Percentiles rank a stretch among this genome's conserved stretches.
Conservation (phyloP, 805 yeast genomes). For the Priceomyces melissophilus region DNA sequence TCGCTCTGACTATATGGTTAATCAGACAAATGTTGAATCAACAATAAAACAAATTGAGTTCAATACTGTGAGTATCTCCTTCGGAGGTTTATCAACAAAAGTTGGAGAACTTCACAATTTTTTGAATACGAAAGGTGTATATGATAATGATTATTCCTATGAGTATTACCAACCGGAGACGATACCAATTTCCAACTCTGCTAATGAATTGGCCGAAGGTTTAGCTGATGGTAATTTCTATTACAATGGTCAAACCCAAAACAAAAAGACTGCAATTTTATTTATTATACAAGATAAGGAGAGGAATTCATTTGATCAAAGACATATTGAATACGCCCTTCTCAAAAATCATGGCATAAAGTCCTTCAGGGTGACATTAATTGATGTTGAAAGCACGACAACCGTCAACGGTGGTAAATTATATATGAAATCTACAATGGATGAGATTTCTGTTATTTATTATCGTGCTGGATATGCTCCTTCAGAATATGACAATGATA, state of each 20-base stretch:
- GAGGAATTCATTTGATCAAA: constrained; percentile 88
- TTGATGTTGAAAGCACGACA: constrained; percentile 48
- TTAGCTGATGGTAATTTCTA: constrained; percentile 61
- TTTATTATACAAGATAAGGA: constrained; percentile 84
- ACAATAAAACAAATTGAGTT: constrained; percentile 90
- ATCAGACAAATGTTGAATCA: constrained; percentile 23
- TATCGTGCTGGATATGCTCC: constrained; percentile 90
- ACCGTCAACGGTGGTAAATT: constrained; percentile 45
- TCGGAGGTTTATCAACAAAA: constrained; percentile 83
- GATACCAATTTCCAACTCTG: constrained; percentile 69
- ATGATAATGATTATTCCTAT: constrained; percentile 40
- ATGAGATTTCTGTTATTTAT: constrained; percentile 84
- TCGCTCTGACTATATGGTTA: constrained; percentile 80
- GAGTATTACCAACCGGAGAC: constrained; percentile 44
- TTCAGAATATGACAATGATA: constrained; percentile 56
- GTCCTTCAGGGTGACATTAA: constrained; percentile 65
- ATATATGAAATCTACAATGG: constrained; percentile 49
- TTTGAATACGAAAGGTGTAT: constrained; percentile 57
- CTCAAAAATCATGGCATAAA: constrained; percentile 53
- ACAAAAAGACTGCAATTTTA: constrained; percentile 53
- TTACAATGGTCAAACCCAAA: constrained; percentile 40
- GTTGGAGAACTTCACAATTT: constrained; percentile 74
- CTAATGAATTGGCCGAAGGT: constrained; percentile 59
- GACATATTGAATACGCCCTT: constrained; percentile 72
- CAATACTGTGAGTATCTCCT: constrained; percentile 93